These are phyloP conservation scores for Cucumis melo DNA, from an alignment of 306 rosid species.

Conservation along the genomic window DNA sequence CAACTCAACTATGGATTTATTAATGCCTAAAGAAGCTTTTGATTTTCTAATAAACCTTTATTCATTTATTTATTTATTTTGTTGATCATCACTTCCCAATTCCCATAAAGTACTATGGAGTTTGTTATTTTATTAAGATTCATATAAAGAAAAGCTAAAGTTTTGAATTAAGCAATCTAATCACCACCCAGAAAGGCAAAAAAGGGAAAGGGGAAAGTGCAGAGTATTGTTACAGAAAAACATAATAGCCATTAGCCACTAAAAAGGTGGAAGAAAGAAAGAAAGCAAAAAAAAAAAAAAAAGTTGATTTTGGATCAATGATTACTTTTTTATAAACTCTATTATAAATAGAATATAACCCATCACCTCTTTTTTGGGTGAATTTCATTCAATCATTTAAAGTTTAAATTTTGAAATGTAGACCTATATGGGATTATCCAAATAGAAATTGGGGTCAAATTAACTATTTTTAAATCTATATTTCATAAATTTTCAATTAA, in stretches of 20 bases:
- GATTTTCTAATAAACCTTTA: neutral
- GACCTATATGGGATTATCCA: too few relatives aligned
- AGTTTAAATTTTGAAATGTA: too few relatives aligned
- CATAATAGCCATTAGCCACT: neutral
- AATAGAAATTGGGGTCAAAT: too few relatives aligned
- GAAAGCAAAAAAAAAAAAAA: neutral
- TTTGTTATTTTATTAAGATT: neutral
- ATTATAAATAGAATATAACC: neutral
- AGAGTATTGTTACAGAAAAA: neutral
- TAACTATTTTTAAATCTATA: too few relatives aligned
- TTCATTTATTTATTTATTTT: too few relatives aligned
- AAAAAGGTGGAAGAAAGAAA: neutral
- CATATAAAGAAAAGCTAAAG: neutral
- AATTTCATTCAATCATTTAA: neutral
- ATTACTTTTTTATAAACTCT: neutral
- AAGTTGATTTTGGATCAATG: neutral
- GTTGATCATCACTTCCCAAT: neutral
- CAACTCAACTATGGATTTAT: neutral
- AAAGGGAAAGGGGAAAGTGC: constrained; percentile 1
- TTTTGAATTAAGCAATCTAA: neutral
- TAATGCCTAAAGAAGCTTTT: neutral
- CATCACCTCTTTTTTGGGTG: neutral
- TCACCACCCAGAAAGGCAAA: neutral
- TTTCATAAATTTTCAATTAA: too few relatives aligned
- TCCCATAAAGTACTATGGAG: neutral